phyloP scores from a whole-genome alignment of 2,329 filamentous ascomycete genomes.

The Coniochaeta pulveracea region DNA sequence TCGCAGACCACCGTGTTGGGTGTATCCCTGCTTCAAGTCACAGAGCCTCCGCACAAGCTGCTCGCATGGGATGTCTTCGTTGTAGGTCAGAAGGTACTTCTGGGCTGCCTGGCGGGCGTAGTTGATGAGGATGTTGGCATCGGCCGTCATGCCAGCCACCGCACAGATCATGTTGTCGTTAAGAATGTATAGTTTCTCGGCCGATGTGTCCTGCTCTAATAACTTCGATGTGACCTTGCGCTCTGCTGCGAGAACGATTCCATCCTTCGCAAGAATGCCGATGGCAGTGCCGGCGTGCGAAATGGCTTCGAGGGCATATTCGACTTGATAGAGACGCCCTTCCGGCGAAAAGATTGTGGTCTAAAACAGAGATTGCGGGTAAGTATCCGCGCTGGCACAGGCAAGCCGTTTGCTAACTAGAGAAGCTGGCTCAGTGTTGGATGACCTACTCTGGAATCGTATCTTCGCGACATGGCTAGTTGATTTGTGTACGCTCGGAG shows the following conservation, averaged over 20 bases:
- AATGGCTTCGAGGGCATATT: slow-evolving; percentile 98
- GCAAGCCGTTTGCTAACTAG: slow-evolving; percentile 6
- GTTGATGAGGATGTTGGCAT: slow-evolving; percentile 99
- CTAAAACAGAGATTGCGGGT: slow-evolving; percentile 32
- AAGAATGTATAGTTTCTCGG: slow-evolving; percentile 98
- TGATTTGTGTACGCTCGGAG: slow-evolving; percentile 3
- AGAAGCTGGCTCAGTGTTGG: neutral
- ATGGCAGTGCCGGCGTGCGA: slow-evolving; percentile 96
- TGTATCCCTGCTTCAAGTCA: slow-evolving; percentile 98
- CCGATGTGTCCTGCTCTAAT: slow-evolving; percentile 96
- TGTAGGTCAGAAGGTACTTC: slow-evolving; percentile 96
- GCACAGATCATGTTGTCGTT: slow-evolving; percentile 99
- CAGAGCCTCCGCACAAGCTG: slow-evolving; percentile 94
- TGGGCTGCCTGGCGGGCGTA: slow-evolving; percentile 96
- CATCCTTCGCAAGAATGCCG: slow-evolving; percentile 94
- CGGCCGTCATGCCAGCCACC: slow-evolving; percentile 96
- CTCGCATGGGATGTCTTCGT: slow-evolving; percentile 99
- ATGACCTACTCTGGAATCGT: slow-evolving; percentile 87
- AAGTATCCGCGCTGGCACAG: slow-evolving; percentile 7
- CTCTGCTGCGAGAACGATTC: slow-evolving; percentile 95
- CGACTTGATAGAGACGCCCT: slow-evolving; percentile 95
- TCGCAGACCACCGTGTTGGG: slow-evolving; percentile 94
- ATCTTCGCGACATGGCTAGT: slow-evolving; percentile 79
- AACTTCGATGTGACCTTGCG: slow-evolving; percentile 99
- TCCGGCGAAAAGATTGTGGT: slow-evolving; percentile 99